A percentile compares a stretch with the other conserved stretches of the same genome.
These are phyloP conservation scores for Posidonia oceanica DNA, from an alignment of 116 monocot genomes.

Conservation along the genomic window DNA sequence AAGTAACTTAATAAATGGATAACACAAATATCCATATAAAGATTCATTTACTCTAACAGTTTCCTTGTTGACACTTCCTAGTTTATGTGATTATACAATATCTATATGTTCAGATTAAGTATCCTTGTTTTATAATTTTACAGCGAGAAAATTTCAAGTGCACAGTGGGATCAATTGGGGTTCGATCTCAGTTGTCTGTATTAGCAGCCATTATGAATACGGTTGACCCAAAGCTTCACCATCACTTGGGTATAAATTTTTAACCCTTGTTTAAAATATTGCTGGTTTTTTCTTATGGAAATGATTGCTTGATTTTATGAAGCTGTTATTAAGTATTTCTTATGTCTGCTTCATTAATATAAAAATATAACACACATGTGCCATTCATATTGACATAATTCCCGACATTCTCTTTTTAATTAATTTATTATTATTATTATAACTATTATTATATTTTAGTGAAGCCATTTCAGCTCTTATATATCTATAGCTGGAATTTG, in stretches of 20 bases:
- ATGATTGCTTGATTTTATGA: neutral
- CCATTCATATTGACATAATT: too few relatives aligned
- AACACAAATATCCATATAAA: too few relatives aligned
- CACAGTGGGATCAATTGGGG: conserved; percentile 65
- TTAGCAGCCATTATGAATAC: conserved; percentile 57
- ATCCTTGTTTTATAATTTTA: neutral
- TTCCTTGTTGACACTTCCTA: too few relatives aligned
- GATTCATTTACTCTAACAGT: too few relatives aligned
- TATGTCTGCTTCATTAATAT: neutral
- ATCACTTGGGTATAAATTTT: conserved; percentile 60
- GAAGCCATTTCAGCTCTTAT: too few relatives aligned
- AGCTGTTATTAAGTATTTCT: neutral
- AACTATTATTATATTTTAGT: too few relatives aligned
- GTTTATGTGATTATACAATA: neutral
- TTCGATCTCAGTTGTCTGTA: conserved; percentile 53
- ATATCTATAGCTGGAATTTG: too few relatives aligned
- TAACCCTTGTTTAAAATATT: neutral
- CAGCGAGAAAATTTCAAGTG: conserved; percentile 84
- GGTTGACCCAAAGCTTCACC: conserved; percentile 81
- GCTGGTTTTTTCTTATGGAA: neutral
- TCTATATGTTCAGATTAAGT: neutral
- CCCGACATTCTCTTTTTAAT: too few relatives aligned
- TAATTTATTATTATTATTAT: too few relatives aligned
- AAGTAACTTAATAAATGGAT: too few relatives aligned
- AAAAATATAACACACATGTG: neutral